Evolutionary conservation across 352 stramenopile genomes (phyloP).

Genomic region (Globisporangium iwayamae): DNA sequence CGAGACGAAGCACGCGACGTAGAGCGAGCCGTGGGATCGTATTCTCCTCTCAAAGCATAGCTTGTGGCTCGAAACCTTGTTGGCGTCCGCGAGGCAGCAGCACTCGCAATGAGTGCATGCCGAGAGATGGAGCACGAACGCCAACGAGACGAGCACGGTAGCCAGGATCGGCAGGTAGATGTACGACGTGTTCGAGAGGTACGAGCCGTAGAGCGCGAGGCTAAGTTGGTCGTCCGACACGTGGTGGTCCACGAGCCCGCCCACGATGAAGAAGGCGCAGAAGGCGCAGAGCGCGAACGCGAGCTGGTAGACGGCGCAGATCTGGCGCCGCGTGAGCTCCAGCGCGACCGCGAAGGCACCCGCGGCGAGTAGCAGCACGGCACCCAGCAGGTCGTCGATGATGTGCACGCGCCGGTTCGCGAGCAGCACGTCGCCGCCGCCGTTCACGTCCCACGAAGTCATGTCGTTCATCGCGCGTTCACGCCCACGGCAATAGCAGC

Average conservation of each 20-base stretch:
- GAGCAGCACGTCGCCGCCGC: conserved; percentile 19
- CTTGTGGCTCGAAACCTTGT: conserved; percentile 26
- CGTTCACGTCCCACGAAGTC: conserved; percentile 11
- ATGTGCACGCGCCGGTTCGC: conserved; percentile 50
- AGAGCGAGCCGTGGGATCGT: conserved; percentile 51
- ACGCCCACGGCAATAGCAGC: neutral
- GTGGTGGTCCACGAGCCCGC: conserved; percentile 69
- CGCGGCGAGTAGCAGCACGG: conserved; percentile 52
- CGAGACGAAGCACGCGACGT: conserved; percentile 33
- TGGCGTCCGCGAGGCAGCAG: conserved; percentile 48
- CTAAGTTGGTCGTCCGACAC: conserved; percentile 69
- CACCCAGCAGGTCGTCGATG: conserved; percentile 72
- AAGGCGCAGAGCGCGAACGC: conserved; percentile 54
- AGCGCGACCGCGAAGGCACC: conserved; percentile 44
- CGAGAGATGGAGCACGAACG: conserved; percentile 42
- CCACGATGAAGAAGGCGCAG: conserved; percentile 58
- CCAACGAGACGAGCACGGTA: conserved; percentile 33
- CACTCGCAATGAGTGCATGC: conserved; percentile 54
- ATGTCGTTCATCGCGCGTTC: conserved; percentile 1
- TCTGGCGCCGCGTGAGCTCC: conserved; percentile 65
- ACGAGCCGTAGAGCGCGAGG: conserved; percentile 60
- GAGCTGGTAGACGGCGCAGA: conserved; percentile 69
- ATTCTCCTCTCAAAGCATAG: conserved; percentile 50
- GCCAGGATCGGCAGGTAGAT: conserved; percentile 52
- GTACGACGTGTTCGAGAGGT: conserved; percentile 55